Base-by-base conservation (phyloP, 257 asterid species). In the Eucommia ulmoides region DNA sequence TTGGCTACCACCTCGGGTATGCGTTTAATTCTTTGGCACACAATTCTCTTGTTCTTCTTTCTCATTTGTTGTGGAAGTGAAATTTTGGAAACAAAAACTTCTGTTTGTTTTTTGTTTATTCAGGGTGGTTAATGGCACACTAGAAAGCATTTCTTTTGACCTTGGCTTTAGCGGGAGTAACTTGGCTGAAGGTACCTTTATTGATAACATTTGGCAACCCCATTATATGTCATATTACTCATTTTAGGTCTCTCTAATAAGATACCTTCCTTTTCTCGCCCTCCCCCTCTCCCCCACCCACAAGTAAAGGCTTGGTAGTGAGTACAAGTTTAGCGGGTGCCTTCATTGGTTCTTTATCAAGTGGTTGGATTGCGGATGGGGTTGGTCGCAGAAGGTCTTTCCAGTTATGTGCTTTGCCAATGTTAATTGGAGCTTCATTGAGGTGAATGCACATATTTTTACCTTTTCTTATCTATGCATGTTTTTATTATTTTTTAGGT, bases 1-100 rank as follows among this genome's bases (percentile, higher is more conserved):
- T 68, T 60, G 97, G 97, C 60, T 88, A 88, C 74, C 97, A 88
- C 73, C 88, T 88, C 25, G 97, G 95, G 97, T 84, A 62, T 61
- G 81, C 63, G 21, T 56, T 24, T 46, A 59, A 58, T 72, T 65
- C 52, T 56, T 59, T 33, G 51, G 54, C 48, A 50, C 9, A 44
- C 22, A 51, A 33, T 54, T 51, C 25, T 54, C 46, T 48, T 35
- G 23, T 50, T 44, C 23, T 41, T 45, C 24, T 54, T 41, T 21
- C 33, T 22, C 17, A 20, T 17, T 17, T 53, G 52, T 56, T 21
- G 20, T 41, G 58, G 50, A 26, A 26, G 47, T 22, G 19, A 16
- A 41, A 45, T 38, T 16, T 52, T 22, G n/a, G 33, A 10, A 18
- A 5, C 19, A 22, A 23, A 16, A 23, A 20, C 63, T 26, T 22